Evolutionary conservation across 2,329 filamentous ascomycete species (phyloP).

Genomic region (Calonectria pauciramosa): DNA sequence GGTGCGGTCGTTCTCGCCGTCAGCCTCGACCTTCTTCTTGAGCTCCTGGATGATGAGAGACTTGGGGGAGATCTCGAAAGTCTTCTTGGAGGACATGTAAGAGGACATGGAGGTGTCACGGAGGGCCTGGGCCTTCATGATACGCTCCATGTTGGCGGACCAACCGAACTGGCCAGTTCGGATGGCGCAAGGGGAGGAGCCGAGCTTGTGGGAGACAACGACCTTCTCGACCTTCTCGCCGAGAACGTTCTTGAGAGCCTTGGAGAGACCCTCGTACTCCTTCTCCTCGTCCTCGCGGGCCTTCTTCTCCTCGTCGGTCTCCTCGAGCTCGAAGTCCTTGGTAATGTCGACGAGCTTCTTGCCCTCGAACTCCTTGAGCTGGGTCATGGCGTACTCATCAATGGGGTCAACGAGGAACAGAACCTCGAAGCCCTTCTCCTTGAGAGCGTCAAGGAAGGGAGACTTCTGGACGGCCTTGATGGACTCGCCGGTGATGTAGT

Average conservation of each 20-base stretch:
- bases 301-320: slow-evolving; percentile 99
- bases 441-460: slow-evolving; percentile 98
- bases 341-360: slow-evolving; percentile 99
- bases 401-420: slow-evolving; percentile 99
- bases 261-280: slow-evolving; percentile 94
- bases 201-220: slow-evolving; percentile 97
- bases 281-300: slow-evolving; percentile 96
- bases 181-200: slow-evolving; percentile 95
- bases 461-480: slow-evolving; percentile 98
- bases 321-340: slow-evolving; percentile 99
- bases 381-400: slow-evolving; percentile 99
- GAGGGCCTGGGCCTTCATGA: slow-evolving; percentile 99
- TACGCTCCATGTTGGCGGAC: slow-evolving; percentile 99
- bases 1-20: slow-evolving; percentile 98
- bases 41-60: slow-evolving; percentile 98
- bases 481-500: slow-evolving; percentile 99
- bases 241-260: slow-evolving; percentile 98
- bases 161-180: slow-evolving; percentile 99
- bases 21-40: slow-evolving; percentile 98
- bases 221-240: slow-evolving; percentile 99
- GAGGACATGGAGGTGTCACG: slow-evolving; percentile 99
- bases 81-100: slow-evolving; percentile 99
- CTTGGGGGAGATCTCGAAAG: slow-evolving; percentile 99
- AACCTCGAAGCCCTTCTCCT: slow-evolving; percentile 99
- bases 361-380: slow-evolving; percentile 99